These are phyloP conservation scores for Sphagnurus paluster DNA, from an alignment of 1,284 basidiomycete species.

Conservation along the genomic window DNA sequence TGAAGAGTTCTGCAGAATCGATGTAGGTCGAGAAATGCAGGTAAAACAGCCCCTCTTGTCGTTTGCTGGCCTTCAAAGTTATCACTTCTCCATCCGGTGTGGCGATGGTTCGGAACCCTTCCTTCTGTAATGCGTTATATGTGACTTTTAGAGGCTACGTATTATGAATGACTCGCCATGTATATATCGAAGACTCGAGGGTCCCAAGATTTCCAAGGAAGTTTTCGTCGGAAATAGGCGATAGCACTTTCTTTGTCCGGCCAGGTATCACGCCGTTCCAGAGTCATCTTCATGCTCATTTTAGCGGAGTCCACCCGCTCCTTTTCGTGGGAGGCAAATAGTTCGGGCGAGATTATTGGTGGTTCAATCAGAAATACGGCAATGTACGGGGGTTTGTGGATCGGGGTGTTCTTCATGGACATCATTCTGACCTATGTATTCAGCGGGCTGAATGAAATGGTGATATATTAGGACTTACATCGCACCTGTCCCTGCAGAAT, in stretches of 20 bases:
- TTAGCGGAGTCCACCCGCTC: constrained; percentile 37
- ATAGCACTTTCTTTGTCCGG: constrained; percentile 33
- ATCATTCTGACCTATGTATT: constrained; percentile 26
- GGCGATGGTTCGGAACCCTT: constrained; percentile 29
- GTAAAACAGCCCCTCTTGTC: constrained; percentile 43
- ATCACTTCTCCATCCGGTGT: constrained; percentile 28
- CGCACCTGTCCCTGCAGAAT: constrained; percentile 45
- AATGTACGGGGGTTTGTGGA: constrained; percentile 27
- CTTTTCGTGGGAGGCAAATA: constrained; percentile 34
- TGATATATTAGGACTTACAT: constrained; percentile 31
- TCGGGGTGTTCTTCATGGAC: constrained; percentile 29
- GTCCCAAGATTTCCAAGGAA: constrained; percentile 46
- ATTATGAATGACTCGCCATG: constrained; percentile 27
- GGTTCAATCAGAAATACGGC: constrained; percentile 44
- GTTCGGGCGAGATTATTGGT: constrained; percentile 34
- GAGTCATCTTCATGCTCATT: constrained; percentile 35
- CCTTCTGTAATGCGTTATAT: constrained; percentile 21
- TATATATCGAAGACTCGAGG: constrained; percentile 31
- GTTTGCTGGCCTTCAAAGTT: constrained; percentile 38
- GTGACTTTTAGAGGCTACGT: background rate
- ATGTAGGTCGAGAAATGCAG: constrained; percentile 42
- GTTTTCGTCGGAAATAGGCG: constrained; percentile 35
- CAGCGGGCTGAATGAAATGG: background rate
- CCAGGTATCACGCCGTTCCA: constrained; percentile 38
- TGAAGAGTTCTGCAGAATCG: constrained; percentile 34